These are phyloP conservation scores for Phytophthora capsici DNA, from an alignment of 352 stramenopile species.

Conservation along the genomic window DNA sequence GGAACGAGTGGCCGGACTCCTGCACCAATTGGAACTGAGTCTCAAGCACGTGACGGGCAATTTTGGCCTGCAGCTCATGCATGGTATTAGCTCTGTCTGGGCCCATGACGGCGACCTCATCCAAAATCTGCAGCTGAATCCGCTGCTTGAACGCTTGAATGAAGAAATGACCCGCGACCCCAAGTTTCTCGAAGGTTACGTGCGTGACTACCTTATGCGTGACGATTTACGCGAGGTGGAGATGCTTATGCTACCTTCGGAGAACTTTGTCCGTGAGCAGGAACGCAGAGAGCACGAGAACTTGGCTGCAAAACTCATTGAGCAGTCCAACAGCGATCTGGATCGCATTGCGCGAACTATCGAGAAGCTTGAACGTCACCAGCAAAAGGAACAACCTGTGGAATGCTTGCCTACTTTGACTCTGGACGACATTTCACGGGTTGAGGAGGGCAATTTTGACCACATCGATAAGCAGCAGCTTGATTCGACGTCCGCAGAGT, in stretches of 20 bases:
- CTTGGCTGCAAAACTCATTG: constrained; percentile 50
- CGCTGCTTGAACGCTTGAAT: constrained; percentile 61
- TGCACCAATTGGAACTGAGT: constrained; percentile 85
- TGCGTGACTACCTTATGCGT: constrained; percentile 59
- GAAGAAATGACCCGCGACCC: constrained; percentile 67
- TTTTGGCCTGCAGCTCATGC: constrained; percentile 84
- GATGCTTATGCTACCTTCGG: constrained; percentile 78
- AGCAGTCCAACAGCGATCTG: constrained; percentile 60
- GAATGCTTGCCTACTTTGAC: constrained; percentile 80
- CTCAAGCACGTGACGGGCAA: constrained; percentile 87
- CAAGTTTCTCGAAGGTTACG: constrained; percentile 70
- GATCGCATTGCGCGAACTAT: constrained; percentile 57
- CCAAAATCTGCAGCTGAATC: constrained; percentile 73
- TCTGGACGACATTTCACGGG: constrained; percentile 65
- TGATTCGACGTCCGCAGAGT: constrained; percentile 46
- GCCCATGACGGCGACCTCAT: constrained; percentile 71
- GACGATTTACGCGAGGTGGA: constrained; percentile 61
- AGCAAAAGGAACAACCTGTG: constrained; percentile 69
- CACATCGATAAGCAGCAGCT: constrained; percentile 51
- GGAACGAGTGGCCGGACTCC: constrained; percentile 70
- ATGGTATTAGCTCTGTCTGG: constrained; percentile 75
- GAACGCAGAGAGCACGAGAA: constrained; percentile 55
- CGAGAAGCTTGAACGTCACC: constrained; percentile 62
- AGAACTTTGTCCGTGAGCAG: constrained; percentile 65
- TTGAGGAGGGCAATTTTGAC: constrained; percentile 59